These are phyloP conservation scores for Pyrus bretschneideri DNA, from an alignment of 306 rosid genomes.

Conservation along the genomic window DNA sequence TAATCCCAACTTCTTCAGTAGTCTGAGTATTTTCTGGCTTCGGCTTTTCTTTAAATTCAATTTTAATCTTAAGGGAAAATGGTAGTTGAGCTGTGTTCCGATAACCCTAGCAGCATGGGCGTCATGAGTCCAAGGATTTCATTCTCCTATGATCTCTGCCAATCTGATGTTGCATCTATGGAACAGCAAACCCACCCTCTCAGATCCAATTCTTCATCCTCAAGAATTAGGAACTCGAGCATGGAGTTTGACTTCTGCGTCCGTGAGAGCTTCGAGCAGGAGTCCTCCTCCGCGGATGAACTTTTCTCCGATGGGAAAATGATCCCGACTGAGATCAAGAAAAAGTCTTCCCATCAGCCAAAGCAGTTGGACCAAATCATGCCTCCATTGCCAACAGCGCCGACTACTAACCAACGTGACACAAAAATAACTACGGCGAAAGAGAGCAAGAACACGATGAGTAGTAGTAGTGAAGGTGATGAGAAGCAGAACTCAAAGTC, in stretches of 20 bases:
- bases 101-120: conserved; percentile 28
- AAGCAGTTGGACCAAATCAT: conserved; percentile 13
- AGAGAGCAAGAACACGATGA: conserved; percentile 21
- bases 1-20: background rate
- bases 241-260: conserved; percentile 77
- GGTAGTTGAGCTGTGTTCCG: conserved; percentile 61
- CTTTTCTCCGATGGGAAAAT: conserved; percentile 75
- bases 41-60: background rate
- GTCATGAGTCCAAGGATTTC: conserved; percentile 68
- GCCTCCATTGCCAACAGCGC: conserved; percentile 21
- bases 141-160: conserved; percentile 71
- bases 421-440: conserved; percentile 16
- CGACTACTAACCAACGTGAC: background rate
- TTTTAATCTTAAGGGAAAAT: conserved; percentile 16
- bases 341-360: conserved; percentile 20
- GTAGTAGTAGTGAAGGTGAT: conserved; percentile 24
- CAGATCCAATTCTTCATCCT: conserved; percentile 48
- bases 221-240: conserved; percentile 40
- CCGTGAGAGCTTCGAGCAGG: conserved; percentile 41
- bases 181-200: conserved; percentile 33
- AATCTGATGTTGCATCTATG: conserved; percentile 48
- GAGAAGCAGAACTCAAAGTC: conserved; percentile 52
- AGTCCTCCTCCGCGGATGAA: conserved; percentile 85
- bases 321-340: conserved; percentile 65
- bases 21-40: background rate